These are phyloP conservation scores for Globisporangium yorkense DNA, from an alignment of 352 stramenopile species.

Conservation along the genomic window DNA sequence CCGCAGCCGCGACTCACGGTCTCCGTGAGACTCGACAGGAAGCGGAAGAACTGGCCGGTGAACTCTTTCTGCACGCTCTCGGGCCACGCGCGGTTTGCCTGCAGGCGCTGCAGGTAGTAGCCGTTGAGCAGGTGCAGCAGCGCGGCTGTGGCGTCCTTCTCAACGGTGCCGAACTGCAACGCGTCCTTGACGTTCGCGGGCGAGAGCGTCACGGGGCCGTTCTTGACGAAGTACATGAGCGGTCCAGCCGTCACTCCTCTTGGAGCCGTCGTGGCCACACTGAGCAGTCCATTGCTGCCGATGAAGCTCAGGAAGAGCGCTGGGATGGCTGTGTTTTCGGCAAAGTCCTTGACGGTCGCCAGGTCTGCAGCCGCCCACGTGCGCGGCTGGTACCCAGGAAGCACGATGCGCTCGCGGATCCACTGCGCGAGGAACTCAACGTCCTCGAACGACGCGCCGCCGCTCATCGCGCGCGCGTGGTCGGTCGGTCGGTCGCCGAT, in stretches of 20 bases:
- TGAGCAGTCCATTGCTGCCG: slow-evolving; percentile 26
- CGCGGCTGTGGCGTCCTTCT: slow-evolving; percentile 72
- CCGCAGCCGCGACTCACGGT: slow-evolving; percentile 86
- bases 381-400: slow-evolving; percentile 65
- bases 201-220: slow-evolving; percentile 61
- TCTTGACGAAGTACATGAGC: slow-evolving; percentile 90
- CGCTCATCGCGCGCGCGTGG: slow-evolving; percentile 37
- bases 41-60: slow-evolving; percentile 91
- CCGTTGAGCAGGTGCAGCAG: slow-evolving; percentile 83
- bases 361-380: slow-evolving; percentile 73
- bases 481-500: neutral
- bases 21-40: slow-evolving; percentile 94
- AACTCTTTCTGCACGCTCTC: slow-evolving; percentile 94
- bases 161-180: slow-evolving; percentile 75
- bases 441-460: slow-evolving; percentile 70
- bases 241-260: slow-evolving; percentile 22
- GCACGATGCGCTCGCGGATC: slow-evolving; percentile 74
- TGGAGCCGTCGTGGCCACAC: slow-evolving; percentile 52
- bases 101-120: slow-evolving; percentile 76
- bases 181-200: slow-evolving; percentile 46
- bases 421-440: slow-evolving; percentile 80
- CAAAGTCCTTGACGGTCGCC: slow-evolving; percentile 80
- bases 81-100: slow-evolving; percentile 82
- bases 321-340: slow-evolving; percentile 57
- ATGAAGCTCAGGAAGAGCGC: slow-evolving; percentile 62